Base-by-base conservation (phyloP, 164 flowering plant genomes). In the Macadamia tetraphylla region DNA sequence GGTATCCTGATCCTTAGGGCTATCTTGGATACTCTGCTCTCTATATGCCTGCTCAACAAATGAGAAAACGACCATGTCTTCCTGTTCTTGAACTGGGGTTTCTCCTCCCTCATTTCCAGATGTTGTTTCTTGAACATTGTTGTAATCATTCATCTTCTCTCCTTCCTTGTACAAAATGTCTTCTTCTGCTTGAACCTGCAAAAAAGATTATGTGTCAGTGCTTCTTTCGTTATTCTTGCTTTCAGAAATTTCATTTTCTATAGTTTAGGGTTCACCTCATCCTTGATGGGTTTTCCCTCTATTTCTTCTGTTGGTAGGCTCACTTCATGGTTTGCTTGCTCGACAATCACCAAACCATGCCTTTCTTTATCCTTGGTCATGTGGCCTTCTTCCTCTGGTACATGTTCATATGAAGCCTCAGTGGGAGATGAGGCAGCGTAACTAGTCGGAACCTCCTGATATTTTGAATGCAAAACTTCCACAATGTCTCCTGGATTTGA, bases 131-230 rank as follows among this genome's bases (percentile, higher is more conserved):
- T 69, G 72, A 46, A 64, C 73, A 40, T 61, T 65, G 65, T 44
- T 44, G 31, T 75, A 60, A 40, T 64, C 58, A 15, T 18, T 67
- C 69, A 63, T 71, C 60, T 48, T 51, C 40, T 62, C 63, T 32
- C 6, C 59, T 67, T 64, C 74, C 58, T 60, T 64, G 56, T 70
- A 23, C 30, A 67, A 46, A 35, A 42, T 68, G 48, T 74, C 69
- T 60, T 56, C 49, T 60, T 56, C 49, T 60, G 17, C 60, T 60
- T 67, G 69, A 70, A 67, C 78, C 79, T 69, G 73, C 73, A 61
- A 8, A 18, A 61, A 1, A 62, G 71, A 67, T 59, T 40, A 65
- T 52, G 42, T 31, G 52, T 70, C 71, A 70, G 48, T 13, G n/a
- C 53, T 6, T 68, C 29, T 58, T 23, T 23, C n/a, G 55, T 52